These are phyloP conservation scores for Nemania sp. DNA, from an alignment of 2,329 filamentous ascomycete genomes.

Conservation along the genomic window DNA sequence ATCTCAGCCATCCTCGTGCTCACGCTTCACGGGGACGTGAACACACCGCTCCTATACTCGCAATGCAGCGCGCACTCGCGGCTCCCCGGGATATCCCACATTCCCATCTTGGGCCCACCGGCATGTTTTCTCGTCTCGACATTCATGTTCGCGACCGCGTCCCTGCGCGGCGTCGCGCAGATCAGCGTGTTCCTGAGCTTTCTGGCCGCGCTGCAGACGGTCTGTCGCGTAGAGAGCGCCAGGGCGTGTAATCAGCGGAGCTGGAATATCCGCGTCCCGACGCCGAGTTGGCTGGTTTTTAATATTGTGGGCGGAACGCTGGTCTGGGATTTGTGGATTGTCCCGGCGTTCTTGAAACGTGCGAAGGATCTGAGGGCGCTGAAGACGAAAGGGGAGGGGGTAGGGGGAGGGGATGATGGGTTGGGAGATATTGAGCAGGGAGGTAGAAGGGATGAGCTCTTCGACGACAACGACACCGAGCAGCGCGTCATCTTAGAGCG, in stretches of 20 bases:
- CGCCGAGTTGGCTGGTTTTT: slow-evolving; percentile 50
- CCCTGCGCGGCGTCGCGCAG: slow-evolving; percentile 45
- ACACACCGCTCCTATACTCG: slow-evolving; percentile 56
- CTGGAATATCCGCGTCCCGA: slow-evolving; percentile 41
- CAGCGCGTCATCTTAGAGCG: slow-evolving; percentile 32
- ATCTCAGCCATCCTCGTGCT: slow-evolving; percentile 47
- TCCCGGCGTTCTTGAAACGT: slow-evolving; percentile 52
- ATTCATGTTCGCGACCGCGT: slow-evolving; percentile 49
- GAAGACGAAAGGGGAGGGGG: slow-evolving; percentile 18
- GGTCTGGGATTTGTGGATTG: slow-evolving; percentile 55
- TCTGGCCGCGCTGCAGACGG: slow-evolving; percentile 51
- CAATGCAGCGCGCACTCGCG: slow-evolving; percentile 55
- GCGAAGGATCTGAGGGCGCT: slow-evolving; percentile 41
- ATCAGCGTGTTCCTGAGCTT: slow-evolving; percentile 50
- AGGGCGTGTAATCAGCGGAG: slow-evolving; percentile 44
- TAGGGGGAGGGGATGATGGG: background rate
- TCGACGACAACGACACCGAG: no score
- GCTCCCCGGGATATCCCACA: slow-evolving; percentile 48
- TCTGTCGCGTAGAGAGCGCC: slow-evolving; percentile 54
- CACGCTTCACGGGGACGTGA: slow-evolving; percentile 53
- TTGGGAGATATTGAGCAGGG: slow-evolving; percentile 1
- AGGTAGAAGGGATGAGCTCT: no score
- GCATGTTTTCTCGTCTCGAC: slow-evolving; percentile 56
- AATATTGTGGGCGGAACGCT: slow-evolving; percentile 53
- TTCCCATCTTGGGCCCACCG: slow-evolving; percentile 51